These are phyloP conservation scores for Niveomyces coronatus DNA, from an alignment of 2,329 filamentous ascomycete genomes.

Conservation along the genomic window DNA sequence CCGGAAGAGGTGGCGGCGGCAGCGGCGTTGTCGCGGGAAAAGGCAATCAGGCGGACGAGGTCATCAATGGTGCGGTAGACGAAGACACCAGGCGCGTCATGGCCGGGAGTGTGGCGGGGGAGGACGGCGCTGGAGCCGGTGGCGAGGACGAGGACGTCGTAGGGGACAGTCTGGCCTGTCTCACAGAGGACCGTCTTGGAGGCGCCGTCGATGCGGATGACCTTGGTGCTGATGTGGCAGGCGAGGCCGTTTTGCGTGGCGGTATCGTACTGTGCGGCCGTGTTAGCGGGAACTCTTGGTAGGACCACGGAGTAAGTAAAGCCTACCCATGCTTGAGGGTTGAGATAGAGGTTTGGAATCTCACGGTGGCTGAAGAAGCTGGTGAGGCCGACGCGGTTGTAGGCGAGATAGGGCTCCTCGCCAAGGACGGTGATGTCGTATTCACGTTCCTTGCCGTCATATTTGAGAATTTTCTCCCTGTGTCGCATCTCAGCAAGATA, in stretches of 20 bases:
- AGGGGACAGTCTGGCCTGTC: constrained; percentile 39
- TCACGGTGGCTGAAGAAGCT: constrained; percentile 80
- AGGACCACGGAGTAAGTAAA: neutral
- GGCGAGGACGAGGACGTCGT: constrained; percentile 68
- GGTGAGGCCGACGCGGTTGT: constrained; percentile 83
- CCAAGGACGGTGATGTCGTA: constrained; percentile 80
- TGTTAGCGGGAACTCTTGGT: neutral
- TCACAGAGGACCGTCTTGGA: constrained; percentile 9
- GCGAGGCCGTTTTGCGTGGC: constrained; percentile 57
- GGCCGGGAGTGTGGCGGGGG: constrained; percentile 56
- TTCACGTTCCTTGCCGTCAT: constrained; percentile 63
- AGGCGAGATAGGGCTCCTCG: constrained; percentile 78
- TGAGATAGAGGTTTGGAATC: constrained; percentile 81
- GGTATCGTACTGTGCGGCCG: constrained; percentile 51
- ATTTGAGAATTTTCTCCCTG: constrained; percentile 82
- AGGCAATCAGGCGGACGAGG: constrained; percentile 50
- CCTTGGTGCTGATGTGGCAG: constrained; percentile 65
- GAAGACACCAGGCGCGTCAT: constrained; percentile 81
- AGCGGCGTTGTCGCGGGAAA: constrained; percentile 55
- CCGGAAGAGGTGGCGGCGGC: constrained; percentile 59
- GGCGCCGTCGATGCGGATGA: constrained; percentile 47
- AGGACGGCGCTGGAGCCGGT: constrained; percentile 73
- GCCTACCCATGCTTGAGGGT: constrained; percentile 68
- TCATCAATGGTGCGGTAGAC: constrained; percentile 48
- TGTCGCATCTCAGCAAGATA: neutral